Percentiles rank a stretch among this genome's conserved stretches.
Evolutionary conservation across 441 rosid genomes (phyloP).

Genomic region (Melastoma candidum): DNA sequence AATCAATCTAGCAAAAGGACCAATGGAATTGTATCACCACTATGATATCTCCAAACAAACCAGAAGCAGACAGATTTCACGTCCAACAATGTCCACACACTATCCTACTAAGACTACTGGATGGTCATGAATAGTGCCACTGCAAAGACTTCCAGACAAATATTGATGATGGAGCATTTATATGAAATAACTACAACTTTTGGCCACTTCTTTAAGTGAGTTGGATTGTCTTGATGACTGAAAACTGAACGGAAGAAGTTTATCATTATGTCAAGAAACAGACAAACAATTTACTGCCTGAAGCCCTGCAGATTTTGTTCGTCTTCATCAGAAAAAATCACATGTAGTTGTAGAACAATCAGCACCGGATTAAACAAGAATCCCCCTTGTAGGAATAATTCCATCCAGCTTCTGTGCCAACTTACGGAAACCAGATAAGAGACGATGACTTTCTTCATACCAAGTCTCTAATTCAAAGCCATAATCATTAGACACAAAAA

Average conservation of each 20-base stretch:
- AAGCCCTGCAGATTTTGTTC: background rate
- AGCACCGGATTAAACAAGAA: background rate
- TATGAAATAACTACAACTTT: constrained; percentile 85
- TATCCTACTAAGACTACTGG: no score
- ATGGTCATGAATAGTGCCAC: background rate
- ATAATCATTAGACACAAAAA: background rate
- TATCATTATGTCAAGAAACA: background rate
- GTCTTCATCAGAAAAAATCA: background rate
- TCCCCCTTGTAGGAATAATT: no score
- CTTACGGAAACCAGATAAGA: background rate
- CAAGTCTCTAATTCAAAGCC: background rate
- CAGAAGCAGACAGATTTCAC: no score
- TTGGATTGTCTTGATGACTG: constrained; percentile 75
- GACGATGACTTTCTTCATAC: constrained; percentile 4
- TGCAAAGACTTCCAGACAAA: background rate
- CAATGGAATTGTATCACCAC: no score
- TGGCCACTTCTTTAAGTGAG: constrained; percentile 53
- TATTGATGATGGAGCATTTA: constrained; percentile 47
- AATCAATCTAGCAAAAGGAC: no score
- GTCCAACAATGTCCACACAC: no score
- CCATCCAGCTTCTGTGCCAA: no score
- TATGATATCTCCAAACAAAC: no score
- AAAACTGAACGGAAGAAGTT: constrained; percentile 44
- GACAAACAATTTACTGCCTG: no score
- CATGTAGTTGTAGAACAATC: background rate